These are phyloP conservation scores for Backusella circina DNA, from an alignment of 192 early-diverging fungal genomes.

Conservation along the genomic window DNA sequence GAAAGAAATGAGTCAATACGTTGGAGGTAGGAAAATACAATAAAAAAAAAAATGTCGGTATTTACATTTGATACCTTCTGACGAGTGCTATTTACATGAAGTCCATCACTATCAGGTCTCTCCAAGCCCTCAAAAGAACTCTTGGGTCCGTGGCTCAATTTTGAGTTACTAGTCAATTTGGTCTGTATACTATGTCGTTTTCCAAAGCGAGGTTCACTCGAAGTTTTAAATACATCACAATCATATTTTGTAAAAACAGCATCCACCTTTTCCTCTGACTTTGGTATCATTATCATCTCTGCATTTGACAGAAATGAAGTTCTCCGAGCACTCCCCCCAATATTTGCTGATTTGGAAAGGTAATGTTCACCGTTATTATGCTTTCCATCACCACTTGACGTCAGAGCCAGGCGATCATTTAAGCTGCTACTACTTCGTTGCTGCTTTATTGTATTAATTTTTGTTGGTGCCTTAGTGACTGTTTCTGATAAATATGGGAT, in stretches of 20 bases:
- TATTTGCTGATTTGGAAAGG: conserved; percentile 24
- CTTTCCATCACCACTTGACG: background rate
- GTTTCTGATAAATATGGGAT: conserved; percentile 48
- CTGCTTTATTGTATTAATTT: background rate
- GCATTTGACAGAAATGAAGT: conserved; percentile 10
- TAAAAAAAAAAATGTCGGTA: background rate
- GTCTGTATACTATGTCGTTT: background rate
- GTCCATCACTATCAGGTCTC: conserved; percentile 9
- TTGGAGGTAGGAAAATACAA: background rate
- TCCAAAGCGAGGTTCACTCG: conserved; percentile 22
- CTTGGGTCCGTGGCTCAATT: background rate
- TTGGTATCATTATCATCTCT: background rate
- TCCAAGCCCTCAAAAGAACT: conserved; percentile 13
- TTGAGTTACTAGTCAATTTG: background rate
- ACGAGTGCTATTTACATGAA: background rate
- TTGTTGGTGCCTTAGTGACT: background rate
- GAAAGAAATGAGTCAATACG: background rate
- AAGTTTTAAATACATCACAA: conserved; percentile 19
- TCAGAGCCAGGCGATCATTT: conserved; percentile 8
- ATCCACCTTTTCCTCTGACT: background rate
- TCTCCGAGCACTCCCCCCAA: background rate
- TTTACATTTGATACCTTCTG: conserved; percentile 9
- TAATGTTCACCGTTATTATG: conserved; percentile 16
- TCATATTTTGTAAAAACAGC: conserved; percentile 19
- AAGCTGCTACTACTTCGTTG: conserved; percentile 24